Conservation (phyloP, 345 rosid species). For the Mallotus nudiflorus region DNA sequence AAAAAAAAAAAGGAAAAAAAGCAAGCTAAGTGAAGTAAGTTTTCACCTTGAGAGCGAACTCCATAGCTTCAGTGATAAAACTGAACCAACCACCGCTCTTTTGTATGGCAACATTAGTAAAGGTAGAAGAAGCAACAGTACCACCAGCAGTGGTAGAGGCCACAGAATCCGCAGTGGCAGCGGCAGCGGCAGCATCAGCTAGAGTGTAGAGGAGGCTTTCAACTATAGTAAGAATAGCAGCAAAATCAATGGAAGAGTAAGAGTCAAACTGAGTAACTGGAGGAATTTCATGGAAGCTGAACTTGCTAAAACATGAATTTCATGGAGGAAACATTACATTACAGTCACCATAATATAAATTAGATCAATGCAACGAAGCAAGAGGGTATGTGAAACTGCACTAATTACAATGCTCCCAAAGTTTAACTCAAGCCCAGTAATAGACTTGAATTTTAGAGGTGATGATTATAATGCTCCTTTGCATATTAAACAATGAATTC, state of each 20-base stretch:
- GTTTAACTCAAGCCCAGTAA: too few relatives aligned
- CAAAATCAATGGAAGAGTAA: slow-evolving; percentile 56
- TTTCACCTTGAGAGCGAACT: slow-evolving; percentile 77
- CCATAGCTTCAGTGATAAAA: slow-evolving; percentile 86
- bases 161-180: too few relatives aligned
- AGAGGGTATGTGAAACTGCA: too few relatives aligned
- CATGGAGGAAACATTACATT: slow-evolving; percentile 47
- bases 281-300: slow-evolving; percentile 78
- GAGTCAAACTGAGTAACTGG: slow-evolving; percentile 51
- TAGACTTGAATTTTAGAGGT: too few relatives aligned
- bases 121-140: slow-evolving; percentile 33
- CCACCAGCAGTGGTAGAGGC: slow-evolving; percentile 51
- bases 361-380: slow-evolving; percentile 36
- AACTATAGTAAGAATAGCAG: slow-evolving; percentile 45
- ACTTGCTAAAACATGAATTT: slow-evolving; percentile 45
- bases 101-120: slow-evolving; percentile 54
- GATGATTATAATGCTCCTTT: too few relatives aligned
- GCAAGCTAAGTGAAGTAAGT: not conserved
- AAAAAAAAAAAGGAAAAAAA: not conserved
- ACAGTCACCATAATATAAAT: too few relatives aligned
- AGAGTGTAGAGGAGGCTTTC: slow-evolving; percentile 80
- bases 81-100: slow-evolving; percentile 94
- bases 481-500: too few relatives aligned
- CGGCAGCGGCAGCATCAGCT: slow-evolving; percentile 84
- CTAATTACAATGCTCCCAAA: too few relatives aligned